phyloP scores from a whole-genome alignment of 441 rosid species.

The Bruguiera hainesii region DNA sequence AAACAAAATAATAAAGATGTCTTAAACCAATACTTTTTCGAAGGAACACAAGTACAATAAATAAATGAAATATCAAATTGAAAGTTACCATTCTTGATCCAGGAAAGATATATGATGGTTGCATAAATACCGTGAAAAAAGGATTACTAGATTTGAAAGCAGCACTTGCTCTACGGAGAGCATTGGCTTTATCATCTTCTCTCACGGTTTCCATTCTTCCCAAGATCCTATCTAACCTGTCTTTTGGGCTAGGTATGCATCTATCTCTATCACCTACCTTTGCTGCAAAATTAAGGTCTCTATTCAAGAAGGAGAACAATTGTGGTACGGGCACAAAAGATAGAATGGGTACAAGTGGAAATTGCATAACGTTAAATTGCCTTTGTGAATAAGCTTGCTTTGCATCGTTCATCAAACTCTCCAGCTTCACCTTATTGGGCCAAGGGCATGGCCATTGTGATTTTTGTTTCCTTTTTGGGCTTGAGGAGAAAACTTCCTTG shows the following conservation, averaged over 20 bases:
- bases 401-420: neutral
- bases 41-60: too few relatives aligned
- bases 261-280: too few relatives aligned
- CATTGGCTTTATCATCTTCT: constrained; percentile 10
- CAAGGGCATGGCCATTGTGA: neutral
- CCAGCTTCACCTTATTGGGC: neutral
- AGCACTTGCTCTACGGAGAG: constrained; percentile 14
- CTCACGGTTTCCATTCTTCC: neutral
- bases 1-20: neutral
- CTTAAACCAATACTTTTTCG: neutral
- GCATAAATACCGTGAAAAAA: constrained; percentile 21
- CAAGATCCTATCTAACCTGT: neutral
- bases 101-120: constrained; percentile 17
- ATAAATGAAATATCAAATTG: neutral
- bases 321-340: too few relatives aligned
- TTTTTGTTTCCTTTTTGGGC: neutral
- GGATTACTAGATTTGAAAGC: constrained; percentile 23
- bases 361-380: neutral
- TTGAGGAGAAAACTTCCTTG: neutral
- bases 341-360: too few relatives aligned
- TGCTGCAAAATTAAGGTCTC: neutral
- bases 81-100: constrained; percentile 19
- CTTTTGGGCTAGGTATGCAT: neutral
- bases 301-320: too few relatives aligned
- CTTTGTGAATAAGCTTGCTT: neutral